These are phyloP conservation scores for Bauhinia variegata DNA, from an alignment of 306 rosid species.

Conservation along the genomic window DNA sequence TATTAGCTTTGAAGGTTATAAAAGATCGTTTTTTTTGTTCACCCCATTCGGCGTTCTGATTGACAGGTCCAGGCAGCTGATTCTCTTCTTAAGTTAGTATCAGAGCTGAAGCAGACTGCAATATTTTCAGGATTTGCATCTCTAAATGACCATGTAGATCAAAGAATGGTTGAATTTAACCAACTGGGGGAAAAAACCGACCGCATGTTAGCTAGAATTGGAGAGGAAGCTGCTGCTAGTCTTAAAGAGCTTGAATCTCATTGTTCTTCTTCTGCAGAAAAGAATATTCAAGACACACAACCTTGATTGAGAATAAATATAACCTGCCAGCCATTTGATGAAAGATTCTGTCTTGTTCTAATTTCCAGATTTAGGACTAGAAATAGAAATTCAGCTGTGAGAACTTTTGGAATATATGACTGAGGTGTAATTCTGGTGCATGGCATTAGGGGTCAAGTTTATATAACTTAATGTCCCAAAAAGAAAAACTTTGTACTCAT, in stretches of 20 bases:
- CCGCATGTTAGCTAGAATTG: conserved; percentile 63
- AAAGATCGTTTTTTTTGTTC: neutral
- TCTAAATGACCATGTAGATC: conserved; percentile 87
- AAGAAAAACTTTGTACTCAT: neutral
- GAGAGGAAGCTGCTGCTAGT: conserved; percentile 85
- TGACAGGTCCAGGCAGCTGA: conserved; percentile 80
- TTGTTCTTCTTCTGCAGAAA: conserved; percentile 65
- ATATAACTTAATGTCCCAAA: neutral
- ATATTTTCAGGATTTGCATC: conserved; percentile 95
- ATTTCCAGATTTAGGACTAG: conserved; percentile 24
- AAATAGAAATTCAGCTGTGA: conserved; percentile 2
- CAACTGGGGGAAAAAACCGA: conserved; percentile 72
- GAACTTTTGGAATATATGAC: neutral
- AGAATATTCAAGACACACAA: conserved; percentile 38
- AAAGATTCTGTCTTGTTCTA: conserved; percentile 19
- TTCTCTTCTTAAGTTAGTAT: conserved; percentile 78
- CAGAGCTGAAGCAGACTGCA: conserved; percentile 90
- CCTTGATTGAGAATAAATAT: conserved; percentile 38
- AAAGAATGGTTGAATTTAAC: conserved; percentile 72
- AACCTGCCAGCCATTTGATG: conserved; percentile 19
- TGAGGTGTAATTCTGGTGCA: neutral
- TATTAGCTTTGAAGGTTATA: neutral
- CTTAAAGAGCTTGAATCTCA: conserved; percentile 87
- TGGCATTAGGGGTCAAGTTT: conserved; percentile 5
- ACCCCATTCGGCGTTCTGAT: neutral